Evolutionary conservation across 352 stramenopile genomes (phyloP).

Genomic region (Phytophthora hibernalis): DNA sequence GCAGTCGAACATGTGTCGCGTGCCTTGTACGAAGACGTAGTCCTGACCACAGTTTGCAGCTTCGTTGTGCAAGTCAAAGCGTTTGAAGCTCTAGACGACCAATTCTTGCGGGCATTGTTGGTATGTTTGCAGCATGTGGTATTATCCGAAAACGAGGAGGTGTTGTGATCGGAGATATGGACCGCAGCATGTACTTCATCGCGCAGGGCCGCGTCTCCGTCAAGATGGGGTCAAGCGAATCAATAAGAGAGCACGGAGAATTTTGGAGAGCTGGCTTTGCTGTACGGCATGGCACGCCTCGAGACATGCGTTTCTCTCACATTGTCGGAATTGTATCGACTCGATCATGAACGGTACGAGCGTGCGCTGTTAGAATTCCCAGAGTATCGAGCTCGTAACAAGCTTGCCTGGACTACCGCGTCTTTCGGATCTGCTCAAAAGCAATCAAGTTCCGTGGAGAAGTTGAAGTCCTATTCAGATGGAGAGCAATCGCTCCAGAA

Average conservation of each 20-base stretch:
- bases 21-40: slow-evolving; percentile 65
- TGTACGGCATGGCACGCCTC: slow-evolving; percentile 66
- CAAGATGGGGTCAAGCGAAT: slow-evolving; percentile 56
- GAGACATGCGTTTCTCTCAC: slow-evolving; percentile 71
- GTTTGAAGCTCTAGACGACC: slow-evolving; percentile 60
- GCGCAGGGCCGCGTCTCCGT: slow-evolving; percentile 63
- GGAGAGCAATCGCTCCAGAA: neutral
- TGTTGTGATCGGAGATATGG: slow-evolving; percentile 76
- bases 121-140: slow-evolving; percentile 66
- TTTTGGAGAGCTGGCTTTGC: slow-evolving; percentile 66
- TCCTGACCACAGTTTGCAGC: slow-evolving; percentile 45
- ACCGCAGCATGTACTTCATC: slow-evolving; percentile 86
- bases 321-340: slow-evolving; percentile 69
- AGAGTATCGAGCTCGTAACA: slow-evolving; percentile 66
- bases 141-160: slow-evolving; percentile 68
- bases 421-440: slow-evolving; percentile 7
- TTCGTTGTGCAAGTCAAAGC: slow-evolving; percentile 62
- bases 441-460: slow-evolving; percentile 6
- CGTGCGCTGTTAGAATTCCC: slow-evolving; percentile 69
- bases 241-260: slow-evolving; percentile 57
- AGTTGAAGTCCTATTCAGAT: slow-evolving; percentile 10
- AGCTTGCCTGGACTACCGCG: slow-evolving; percentile 55
- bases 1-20: slow-evolving; percentile 55
- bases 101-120: slow-evolving; percentile 70
- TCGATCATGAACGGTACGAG: slow-evolving; percentile 70